Evolutionary conservation across 2,329 filamentous ascomycete genomes (phyloP), one percentile per base, ranked within the genome.

Genomic region (Tolypocladium cylindrosporum): DNA sequence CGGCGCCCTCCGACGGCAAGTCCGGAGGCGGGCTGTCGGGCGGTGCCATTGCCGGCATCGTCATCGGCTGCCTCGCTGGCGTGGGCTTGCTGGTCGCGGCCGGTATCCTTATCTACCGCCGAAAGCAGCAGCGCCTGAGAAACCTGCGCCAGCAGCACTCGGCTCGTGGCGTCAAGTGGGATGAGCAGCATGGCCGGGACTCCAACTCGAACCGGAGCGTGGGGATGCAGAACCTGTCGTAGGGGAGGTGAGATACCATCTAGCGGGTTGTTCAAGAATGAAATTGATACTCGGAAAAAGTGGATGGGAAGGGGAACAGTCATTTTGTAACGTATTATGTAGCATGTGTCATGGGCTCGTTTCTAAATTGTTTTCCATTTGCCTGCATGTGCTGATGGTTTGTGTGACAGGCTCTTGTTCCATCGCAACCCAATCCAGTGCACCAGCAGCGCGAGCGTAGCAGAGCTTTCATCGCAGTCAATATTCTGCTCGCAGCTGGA

Each of bases 21-120:
- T 65, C 63, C 58, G 64, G 61, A 5, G 61, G 63, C 56, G 69
- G 68, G 2, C 75, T 91, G 13, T 86, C 84, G 16, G 83, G 83
- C 24, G 88, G 88, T 48, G 81, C 83, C 24, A 90, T 92, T 66
- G 89, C 89, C 3, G 89, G 89, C 1, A 86, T 90, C 59, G 87
- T 88, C 2, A 77, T 92, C 60, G 90, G 89, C 39, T 80, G 84
- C 3, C 70, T 93, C 10, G 75, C 82, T 11, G 88, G 84, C 50
- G 79, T 84, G 5, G 77, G 79, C 1, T 68, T 90, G 11, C 68
- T 91, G 10, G 77, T 79, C n/a, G 82, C 77, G 1, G 74, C 86
- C 1, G 74, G 83, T 39, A 79, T 88, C 63, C 71, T 88, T 51
- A 80, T 88, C 62, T 70, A 71, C 64, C 63, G 73, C 3, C 67